Conservation (phyloP, 495 filamentous ascomycete genomes). For the Parathielavia appendiculata region DNA sequence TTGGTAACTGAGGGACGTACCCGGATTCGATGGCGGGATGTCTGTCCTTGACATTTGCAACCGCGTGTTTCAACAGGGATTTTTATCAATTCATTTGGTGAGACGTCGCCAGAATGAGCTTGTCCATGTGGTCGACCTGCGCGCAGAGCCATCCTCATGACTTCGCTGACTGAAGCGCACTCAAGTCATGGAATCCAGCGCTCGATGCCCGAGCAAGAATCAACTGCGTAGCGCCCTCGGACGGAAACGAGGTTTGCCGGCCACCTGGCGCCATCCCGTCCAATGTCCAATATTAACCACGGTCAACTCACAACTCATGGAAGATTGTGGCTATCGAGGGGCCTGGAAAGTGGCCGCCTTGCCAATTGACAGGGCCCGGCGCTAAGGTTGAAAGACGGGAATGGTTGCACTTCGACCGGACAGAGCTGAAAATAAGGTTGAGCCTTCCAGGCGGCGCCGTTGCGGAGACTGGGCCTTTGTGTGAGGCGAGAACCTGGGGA, state of each 20-base stretch:
- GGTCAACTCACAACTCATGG: neutral
- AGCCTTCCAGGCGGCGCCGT: conserved; percentile 14
- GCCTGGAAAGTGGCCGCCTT: conserved; percentile 1
- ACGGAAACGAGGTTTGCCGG: neutral
- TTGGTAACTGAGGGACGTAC: neutral
- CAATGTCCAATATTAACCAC: conserved; percentile 3
- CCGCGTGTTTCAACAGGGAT: neutral
- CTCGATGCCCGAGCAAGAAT: neutral
- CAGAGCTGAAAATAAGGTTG: conserved; percentile 34
- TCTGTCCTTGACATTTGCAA: neutral
- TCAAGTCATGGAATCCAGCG: neutral
- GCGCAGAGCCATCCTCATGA: neutral
- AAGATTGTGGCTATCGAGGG: conserved; percentile 11
- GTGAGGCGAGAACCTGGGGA: neutral
- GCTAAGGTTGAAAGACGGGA: neutral
- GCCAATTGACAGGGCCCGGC: neutral
- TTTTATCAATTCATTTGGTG: neutral
- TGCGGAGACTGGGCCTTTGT: neutral
- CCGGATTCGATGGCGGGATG: neutral
- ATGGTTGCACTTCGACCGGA: conserved; percentile 14
- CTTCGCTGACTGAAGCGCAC: neutral
- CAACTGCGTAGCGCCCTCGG: neutral
- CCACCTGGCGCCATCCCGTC: neutral
- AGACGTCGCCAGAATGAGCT: neutral
- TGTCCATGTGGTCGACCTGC: neutral